These are phyloP conservation scores for Coniferiporia sulphurascens DNA, from an alignment of 1,284 basidiomycete species.

Conservation along the genomic window DNA sequence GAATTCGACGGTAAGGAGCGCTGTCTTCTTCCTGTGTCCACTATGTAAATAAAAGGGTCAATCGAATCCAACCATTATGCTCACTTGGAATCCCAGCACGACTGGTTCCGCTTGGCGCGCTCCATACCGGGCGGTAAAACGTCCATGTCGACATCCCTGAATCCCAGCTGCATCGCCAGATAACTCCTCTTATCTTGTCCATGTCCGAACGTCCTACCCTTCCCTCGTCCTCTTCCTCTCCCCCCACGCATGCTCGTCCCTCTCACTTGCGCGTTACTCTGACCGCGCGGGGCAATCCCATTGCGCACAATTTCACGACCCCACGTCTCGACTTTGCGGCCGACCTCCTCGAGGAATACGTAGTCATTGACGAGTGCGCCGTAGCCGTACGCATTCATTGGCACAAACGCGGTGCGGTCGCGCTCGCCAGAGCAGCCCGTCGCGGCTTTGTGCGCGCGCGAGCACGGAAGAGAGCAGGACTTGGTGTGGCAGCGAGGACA, in stretches of 20 bases:
- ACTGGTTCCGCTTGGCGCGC: conserved; percentile 68
- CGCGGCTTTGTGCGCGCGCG: conserved; percentile 60
- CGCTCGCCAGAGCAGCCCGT: conserved; percentile 71
- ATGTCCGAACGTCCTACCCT: conserved; percentile 17
- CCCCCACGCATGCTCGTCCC: conserved; percentile 19
- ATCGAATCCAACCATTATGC: conserved; percentile 26
- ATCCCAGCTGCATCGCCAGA: conserved; percentile 61
- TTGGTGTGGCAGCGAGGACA: conserved; percentile 70
- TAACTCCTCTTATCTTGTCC: conserved; percentile 52
- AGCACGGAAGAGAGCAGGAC: conserved; percentile 74
- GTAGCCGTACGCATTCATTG: conserved; percentile 77
- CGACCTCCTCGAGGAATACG: conserved; percentile 75
- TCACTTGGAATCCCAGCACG: conserved; percentile 76
- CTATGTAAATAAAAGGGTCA: conserved; percentile 10
- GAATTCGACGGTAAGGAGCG: conserved; percentile 72
- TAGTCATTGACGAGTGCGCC: conserved; percentile 85
- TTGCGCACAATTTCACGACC: conserved; percentile 64
- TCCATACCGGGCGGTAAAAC: conserved; percentile 82
- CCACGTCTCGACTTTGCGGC: conserved; percentile 65
- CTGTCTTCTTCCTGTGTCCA: conserved; percentile 50
- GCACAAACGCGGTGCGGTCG: conserved; percentile 68
- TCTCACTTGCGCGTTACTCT: conserved; percentile 24
- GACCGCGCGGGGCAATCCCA: conserved; percentile 29
- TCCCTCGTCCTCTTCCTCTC: conserved; percentile 16
- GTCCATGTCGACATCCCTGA: conserved; percentile 67